These are phyloP conservation scores for Chlorella sp. DNA, from an alignment of 139 green algal genomes.

Conservation along the genomic window DNA sequence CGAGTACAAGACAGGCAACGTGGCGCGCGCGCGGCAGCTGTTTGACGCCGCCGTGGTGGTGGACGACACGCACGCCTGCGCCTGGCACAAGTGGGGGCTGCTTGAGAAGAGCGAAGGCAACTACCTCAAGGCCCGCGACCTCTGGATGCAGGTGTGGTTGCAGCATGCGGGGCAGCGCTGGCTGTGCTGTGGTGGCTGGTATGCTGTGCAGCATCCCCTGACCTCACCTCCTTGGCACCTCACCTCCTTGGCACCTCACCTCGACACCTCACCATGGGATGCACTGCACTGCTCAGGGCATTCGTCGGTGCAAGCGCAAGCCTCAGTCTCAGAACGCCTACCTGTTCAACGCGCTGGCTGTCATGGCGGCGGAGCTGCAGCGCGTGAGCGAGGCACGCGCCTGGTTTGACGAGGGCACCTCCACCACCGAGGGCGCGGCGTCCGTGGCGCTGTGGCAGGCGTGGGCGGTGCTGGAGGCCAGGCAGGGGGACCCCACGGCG, in stretches of 20 bases:
- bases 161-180: too few relatives aligned
- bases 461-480: conserved; percentile 76
- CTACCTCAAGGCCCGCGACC: conserved; percentile 63
- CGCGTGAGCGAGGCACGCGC: conserved; percentile 65
- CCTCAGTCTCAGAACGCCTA: conserved; percentile 58
- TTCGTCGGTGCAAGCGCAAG: conserved; percentile 36
- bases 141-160: conserved; percentile 56
- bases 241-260: too few relatives aligned
- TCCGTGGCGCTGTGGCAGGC: conserved; percentile 41
- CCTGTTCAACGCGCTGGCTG: conserved; percentile 78
- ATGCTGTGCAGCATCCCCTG: too few relatives aligned
- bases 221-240: too few relatives aligned
- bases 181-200: too few relatives aligned
- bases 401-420: conserved; percentile 77
- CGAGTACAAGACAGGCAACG: conserved; percentile 62
- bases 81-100: conserved; percentile 96
- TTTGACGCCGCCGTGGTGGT: conserved; percentile 90
- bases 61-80: conserved; percentile 74
- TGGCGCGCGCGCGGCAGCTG: conserved; percentile 70
- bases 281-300: conserved; percentile 55
- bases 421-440: conserved; percentile 19
- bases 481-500: conserved; percentile 42
- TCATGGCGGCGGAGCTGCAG: conserved; percentile 68
- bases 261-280: too few relatives aligned
- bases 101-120: conserved; percentile 90